Percentiles rank a stretch among this genome's conserved stretches.
These are phyloP conservation scores for Nakaseomyces uthaithaninus DNA, from an alignment of 1,139 yeast species.

Conservation along the genomic window DNA sequence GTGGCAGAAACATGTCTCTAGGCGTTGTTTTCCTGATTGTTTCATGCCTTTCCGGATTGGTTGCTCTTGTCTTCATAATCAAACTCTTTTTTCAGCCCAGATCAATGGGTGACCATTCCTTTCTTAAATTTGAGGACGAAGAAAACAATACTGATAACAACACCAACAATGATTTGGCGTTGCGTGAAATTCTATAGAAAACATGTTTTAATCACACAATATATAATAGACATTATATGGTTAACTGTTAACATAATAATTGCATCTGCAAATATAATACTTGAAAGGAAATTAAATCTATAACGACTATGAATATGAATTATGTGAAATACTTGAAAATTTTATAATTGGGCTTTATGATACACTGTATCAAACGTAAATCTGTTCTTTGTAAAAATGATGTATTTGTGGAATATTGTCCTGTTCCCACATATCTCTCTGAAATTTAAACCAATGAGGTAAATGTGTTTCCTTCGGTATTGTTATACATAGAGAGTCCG, in stretches of 20 bases:
- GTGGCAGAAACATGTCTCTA: conserved; percentile 81
- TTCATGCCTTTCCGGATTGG: conserved; percentile 64
- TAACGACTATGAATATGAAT: too few relatives aligned
- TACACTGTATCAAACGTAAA: conserved; percentile 17
- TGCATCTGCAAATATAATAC: too few relatives aligned
- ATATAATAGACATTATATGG: too few relatives aligned
- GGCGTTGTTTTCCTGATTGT: conserved; percentile 88
- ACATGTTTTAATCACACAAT: background rate
- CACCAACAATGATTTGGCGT: conserved; percentile 14
- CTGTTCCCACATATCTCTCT: conserved; percentile 57
- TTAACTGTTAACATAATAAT: too few relatives aligned
- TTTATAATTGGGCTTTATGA: too few relatives aligned
- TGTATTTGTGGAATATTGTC: conserved; percentile 32
- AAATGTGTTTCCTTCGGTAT: conserved; percentile 56
- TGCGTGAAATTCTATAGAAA: conserved; percentile 27
- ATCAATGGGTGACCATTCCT: conserved; percentile 38
- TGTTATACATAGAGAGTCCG: conserved; percentile 34
- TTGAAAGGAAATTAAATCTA: too few relatives aligned
- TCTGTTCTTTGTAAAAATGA: conserved; percentile 29
- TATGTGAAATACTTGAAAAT: background rate
- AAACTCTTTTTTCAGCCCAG: conserved; percentile 43
- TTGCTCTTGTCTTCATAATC: conserved; percentile 38
- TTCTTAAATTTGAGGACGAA: conserved; percentile 31
- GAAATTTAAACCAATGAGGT: conserved; percentile 64
- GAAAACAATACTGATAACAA: conserved; percentile 5